A percentile compares a stretch with the other conserved stretches of the same genome.
phyloP scores from a whole-genome alignment of 179 eudicot species.

The Actinidia polygama region DNA sequence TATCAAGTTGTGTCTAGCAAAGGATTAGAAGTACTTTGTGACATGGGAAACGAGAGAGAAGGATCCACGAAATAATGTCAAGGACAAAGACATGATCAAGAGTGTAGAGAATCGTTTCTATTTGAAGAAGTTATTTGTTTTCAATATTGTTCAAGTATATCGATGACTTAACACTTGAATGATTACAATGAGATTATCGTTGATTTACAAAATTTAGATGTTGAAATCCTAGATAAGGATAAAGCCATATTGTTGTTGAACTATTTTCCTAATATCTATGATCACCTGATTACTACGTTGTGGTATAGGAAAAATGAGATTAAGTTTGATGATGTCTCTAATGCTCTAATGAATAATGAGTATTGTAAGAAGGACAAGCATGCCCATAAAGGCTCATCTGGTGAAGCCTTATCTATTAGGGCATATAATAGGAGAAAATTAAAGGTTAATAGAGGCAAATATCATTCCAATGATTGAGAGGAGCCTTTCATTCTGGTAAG shows the following conservation, averaged over 20 bases:
- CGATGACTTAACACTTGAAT: not conserved
- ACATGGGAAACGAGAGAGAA: not conserved
- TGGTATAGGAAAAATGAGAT: not conserved
- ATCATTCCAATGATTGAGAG: too few relatives aligned
- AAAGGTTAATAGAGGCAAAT: too few relatives aligned
- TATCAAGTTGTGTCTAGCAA: not conserved
- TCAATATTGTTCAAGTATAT: not conserved
- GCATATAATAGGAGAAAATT: too few relatives aligned
- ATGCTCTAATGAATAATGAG: not conserved
- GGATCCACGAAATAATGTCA: not conserved
- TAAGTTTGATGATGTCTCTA: not conserved
- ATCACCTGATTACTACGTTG: not conserved
- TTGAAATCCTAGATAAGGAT: not conserved
- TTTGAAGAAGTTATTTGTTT: not conserved
- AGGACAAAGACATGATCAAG: too few relatives aligned
- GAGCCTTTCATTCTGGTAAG: too few relatives aligned
- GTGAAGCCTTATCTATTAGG: too few relatives aligned
- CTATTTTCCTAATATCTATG: not conserved
- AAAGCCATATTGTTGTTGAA: not conserved
- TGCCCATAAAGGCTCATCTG: not conserved
- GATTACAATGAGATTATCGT: not conserved
- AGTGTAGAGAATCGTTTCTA: not conserved
- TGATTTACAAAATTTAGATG: not conserved
- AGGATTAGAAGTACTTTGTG: not conserved
- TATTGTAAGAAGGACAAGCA: not conserved